Conservation (phyloP, 306 rosid species). For the Sechiopsis laciniata region DNA sequence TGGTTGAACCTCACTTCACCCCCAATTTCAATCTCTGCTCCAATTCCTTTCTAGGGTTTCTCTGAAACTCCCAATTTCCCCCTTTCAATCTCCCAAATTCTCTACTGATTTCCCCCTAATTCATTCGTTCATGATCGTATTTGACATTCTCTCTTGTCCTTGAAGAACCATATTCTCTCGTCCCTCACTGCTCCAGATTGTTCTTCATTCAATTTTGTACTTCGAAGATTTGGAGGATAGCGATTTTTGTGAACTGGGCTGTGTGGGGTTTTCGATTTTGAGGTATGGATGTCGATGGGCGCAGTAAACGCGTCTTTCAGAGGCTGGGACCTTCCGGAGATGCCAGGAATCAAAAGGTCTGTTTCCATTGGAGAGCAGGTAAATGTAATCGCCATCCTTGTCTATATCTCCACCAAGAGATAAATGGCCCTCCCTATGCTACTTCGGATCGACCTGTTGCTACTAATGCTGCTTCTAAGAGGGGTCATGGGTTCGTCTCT, state of each 20-base stretch:
- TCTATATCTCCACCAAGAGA: constrained; percentile 59
- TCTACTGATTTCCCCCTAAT: neutral
- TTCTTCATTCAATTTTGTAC: neutral
- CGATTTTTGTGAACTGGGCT: neutral
- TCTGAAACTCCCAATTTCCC: neutral
- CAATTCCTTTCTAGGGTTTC: constrained; percentile 9
- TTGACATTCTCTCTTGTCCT: neutral
- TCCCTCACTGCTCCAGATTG: neutral
- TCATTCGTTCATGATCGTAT: neutral
- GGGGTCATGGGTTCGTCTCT: constrained; percentile 40
- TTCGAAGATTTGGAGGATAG: neutral
- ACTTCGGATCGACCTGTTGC: constrained; percentile 38
- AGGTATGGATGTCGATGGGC: constrained; percentile 76
- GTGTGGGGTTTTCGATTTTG: constrained; percentile 9
- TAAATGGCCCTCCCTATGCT: constrained; percentile 30
- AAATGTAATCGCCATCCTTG: constrained; percentile 79
- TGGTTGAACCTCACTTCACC: neutral
- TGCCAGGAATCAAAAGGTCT: constrained; percentile 55
- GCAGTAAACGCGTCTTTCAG: constrained; percentile 67
- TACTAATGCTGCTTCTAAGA: constrained; percentile 43
- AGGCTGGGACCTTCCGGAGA: constrained; percentile 50
- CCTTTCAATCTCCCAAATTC: neutral
- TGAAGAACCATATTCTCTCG: neutral
- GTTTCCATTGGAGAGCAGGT: constrained; percentile 94
- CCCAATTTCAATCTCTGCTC: neutral